Base-by-base conservation (phyloP, 2,329 filamentous ascomycete species). In the Golovinomyces cichoracearum region DNA sequence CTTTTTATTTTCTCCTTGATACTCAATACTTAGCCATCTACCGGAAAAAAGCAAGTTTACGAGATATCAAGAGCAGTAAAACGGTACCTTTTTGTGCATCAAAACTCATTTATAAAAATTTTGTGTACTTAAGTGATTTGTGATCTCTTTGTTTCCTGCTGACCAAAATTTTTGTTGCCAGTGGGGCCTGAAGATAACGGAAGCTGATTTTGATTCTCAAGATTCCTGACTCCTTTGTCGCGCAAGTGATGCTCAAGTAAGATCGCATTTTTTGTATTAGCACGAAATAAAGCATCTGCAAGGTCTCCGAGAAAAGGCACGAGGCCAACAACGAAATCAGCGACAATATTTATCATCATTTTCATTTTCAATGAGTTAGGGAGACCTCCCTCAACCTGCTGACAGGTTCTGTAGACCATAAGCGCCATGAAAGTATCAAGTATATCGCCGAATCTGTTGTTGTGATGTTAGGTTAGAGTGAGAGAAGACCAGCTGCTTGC, bases 341-440 rank as follows among this genome's bases (percentile, higher is more conserved):
- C 51, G 3, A 71, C 57, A 49, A 94, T 73, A 63, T 93, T 92
- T 58, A 85, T 63, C 53, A 85, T 62, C 90, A 98, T 95, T 58
- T 71, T 71, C 25, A 71, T 62, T 49, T 73, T 68, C 46, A 88
- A 63, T 9, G 62, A 58, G 4, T 62, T 54, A 1, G 79, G 78
- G 4, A 95, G 72, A 13, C 82, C 83, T 46, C 82, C 83, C 48
- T 92, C 80, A 45, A 93, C 69, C 52, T 78, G 71, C 52, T 70
- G 69, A 63, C 83, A 86, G 22, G 76, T 77, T 51, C 69, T 71
- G 53, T 93, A 68, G 7, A 95, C 76, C 64, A 82, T 75, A 51
- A 84, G 63, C 9, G 83, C 81, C 58, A 94, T 69, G 46, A 83
- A 66, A 7, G 74, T 67, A 59, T 93, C 86, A 13, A 80, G 62